A percentile compares a stretch with the other conserved stretches of the same genome.
phyloP scores from a whole-genome alignment of 129 eudicot species.

The Flaveria linearis region DNA sequence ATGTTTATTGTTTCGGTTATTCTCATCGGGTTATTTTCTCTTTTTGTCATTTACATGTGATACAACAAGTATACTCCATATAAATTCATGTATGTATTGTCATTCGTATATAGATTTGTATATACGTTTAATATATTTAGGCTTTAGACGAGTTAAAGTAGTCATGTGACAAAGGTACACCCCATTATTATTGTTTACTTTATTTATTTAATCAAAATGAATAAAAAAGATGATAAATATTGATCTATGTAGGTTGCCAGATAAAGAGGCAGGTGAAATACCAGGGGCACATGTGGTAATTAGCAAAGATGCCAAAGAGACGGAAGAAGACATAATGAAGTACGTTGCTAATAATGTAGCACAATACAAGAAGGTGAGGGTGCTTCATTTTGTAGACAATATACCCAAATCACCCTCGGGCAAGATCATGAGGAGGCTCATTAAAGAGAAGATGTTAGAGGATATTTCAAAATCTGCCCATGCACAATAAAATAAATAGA shows the following conservation, averaged over 20 bases:
- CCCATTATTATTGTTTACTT: no score
- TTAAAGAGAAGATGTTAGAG: constrained; percentile 66
- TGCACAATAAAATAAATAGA: background rate
- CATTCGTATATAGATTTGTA: no score
- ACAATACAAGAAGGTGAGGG: constrained; percentile 69
- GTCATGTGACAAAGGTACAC: no score
- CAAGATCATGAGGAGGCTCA: constrained; percentile 83
- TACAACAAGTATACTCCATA: no score
- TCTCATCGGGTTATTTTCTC: no score
- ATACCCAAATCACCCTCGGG: constrained; percentile 94
- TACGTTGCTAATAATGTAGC: constrained; percentile 35
- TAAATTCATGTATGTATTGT: no score
- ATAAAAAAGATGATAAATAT: background rate
- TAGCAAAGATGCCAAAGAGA: constrained; percentile 63
- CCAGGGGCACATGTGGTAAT: constrained; percentile 93
- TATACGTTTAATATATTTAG: no score
- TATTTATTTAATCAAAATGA: background rate
- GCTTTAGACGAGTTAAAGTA: no score
- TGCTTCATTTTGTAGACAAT: constrained; percentile 68
- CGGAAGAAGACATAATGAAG: constrained; percentile 71
- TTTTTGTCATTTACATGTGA: no score
- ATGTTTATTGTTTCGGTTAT: no score
- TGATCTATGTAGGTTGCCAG: constrained; percentile 60
- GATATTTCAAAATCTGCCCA: constrained; percentile 33
- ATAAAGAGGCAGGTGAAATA: constrained; percentile 91